Evolutionary conservation across 805 yeast species (phyloP).

Genomic region (Isabelozyma heimii): DNA sequence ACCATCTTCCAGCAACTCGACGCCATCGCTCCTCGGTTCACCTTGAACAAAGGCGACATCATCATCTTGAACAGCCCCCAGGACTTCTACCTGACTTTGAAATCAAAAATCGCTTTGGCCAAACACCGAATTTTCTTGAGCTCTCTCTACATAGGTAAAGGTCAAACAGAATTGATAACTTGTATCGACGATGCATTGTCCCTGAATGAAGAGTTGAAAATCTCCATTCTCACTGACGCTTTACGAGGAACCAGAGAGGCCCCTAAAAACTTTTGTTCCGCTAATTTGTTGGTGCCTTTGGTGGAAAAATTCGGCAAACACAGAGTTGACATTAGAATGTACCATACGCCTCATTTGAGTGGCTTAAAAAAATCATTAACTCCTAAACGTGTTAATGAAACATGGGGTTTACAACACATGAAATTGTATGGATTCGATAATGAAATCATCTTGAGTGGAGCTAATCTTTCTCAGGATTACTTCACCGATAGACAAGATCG

Average conservation of each 20-base stretch:
- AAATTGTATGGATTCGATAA: conserved; percentile 93
- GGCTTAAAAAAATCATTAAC: conserved; percentile 63
- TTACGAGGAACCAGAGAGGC: conserved; percentile 91
- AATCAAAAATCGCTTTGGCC: conserved; percentile 60
- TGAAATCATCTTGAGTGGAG: conserved; percentile 85
- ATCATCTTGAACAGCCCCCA: conserved; percentile 63
- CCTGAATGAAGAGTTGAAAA: conserved; percentile 58
- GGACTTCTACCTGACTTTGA: conserved; percentile 68
- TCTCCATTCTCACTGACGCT: conserved; percentile 79
- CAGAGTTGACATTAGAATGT: conserved; percentile 78
- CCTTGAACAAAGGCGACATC: conserved; percentile 53
- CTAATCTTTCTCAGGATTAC: conserved; percentile 87
- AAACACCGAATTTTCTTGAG: conserved; percentile 72
- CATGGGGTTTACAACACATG: conserved; percentile 95
- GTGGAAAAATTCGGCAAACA: conserved; percentile 60
- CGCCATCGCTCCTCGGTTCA: conserved; percentile 65
- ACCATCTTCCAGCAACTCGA: conserved; percentile 54
- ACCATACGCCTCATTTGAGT: conserved; percentile 81
- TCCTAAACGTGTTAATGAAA: conserved; percentile 87
- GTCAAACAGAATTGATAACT: conserved; percentile 71
- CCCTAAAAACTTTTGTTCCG: conserved; percentile 68
- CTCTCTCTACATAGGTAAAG: conserved; percentile 81
- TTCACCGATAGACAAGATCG: conserved; percentile 95
- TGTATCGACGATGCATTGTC: conserved; percentile 60
- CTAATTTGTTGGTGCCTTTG: conserved; percentile 66